Evolutionary conservation across 257 asterid species (phyloP), one percentile per base, ranked within the genome.

Genomic region (Coffea canephora): DNA sequence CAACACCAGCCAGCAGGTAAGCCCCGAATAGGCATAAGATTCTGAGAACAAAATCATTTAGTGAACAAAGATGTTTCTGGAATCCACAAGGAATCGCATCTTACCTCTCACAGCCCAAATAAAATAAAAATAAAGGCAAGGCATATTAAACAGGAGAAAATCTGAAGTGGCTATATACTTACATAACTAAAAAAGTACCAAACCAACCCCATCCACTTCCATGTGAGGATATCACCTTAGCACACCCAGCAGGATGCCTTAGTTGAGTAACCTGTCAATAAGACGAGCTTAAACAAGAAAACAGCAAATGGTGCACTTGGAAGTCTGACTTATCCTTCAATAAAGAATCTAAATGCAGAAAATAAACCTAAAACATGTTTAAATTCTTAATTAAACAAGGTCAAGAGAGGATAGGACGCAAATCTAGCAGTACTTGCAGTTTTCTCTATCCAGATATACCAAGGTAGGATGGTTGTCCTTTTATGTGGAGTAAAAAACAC

Each of bases 201-300:
- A 95, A 93, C 96, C 98, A 94, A 75, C 98, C 97, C 89, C 89
- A 82, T 81, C 94, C 96, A 18, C 67, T 82, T 68, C 97, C 93
- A 48, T 77, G 76, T 64, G 94, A 85, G 74, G 95, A 91, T 80
- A 90, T 81, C 85, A 89, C 83, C 89, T 86, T 84, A 7, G 97
- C 97, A 77, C 99, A 93, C 85, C 98, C 99, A 71, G 95, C 87
- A 52, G 99, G 99, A 89, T 95, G 99, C 85, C 87, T 89, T 83
- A 95, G 73, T 85, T 89, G 87, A 43, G 98, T 90, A 49, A 78
- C 86, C 99, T 95, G 90, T 78, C 79, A 87, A 73, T 41, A 65
- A 36, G 62, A 76, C 57, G 77, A 75, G 69, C 72, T 85, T 34
- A 75, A 85, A 79, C 59, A 81, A 77, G 81, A 84, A 79, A 78